A percentile compares a stretch with the other conserved stretches of the same genome.
Evolutionary conservation across 2,329 filamentous ascomycete genomes (phyloP).

Genomic region (Exophiala mesophila): DNA sequence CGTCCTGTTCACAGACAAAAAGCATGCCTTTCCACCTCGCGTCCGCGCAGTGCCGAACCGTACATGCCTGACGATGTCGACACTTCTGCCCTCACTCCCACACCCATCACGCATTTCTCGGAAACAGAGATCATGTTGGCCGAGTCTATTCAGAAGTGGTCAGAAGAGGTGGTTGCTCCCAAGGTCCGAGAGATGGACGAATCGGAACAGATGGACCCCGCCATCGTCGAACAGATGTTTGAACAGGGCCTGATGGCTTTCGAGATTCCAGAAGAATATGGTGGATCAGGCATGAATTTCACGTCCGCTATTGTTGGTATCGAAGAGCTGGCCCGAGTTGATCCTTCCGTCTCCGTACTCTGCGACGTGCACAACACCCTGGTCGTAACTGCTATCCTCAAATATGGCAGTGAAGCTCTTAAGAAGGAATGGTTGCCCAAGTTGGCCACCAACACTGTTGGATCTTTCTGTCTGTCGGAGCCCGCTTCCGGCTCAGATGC

Average conservation of each 20-base stretch:
- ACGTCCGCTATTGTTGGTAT: constrained; percentile 93
- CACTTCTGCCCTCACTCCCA: constrained; percentile 75
- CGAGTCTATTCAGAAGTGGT: constrained; percentile 86
- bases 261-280: constrained; percentile 95
- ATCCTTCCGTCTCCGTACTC: constrained; percentile 91
- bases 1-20: constrained; percentile 7
- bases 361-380: constrained; percentile 98
- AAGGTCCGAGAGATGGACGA: constrained; percentile 98
- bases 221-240: constrained; percentile 85
- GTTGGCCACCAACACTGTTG: constrained; percentile 82
- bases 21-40: constrained; percentile 35
- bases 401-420: constrained; percentile 69
- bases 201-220: constrained; percentile 85
- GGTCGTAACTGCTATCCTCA: constrained; percentile 87
- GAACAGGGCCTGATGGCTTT: constrained; percentile 97
- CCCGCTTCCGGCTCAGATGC: constrained; percentile 91
- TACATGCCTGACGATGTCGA: constrained; percentile 42
- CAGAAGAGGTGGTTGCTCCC: constrained; percentile 79
- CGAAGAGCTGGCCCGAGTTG: constrained; percentile 89
- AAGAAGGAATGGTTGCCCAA: constrained; percentile 87
- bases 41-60: constrained; percentile 31
- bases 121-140: constrained; percentile 87
- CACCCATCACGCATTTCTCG: constrained; percentile 86
- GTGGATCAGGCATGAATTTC: constrained; percentile 98
- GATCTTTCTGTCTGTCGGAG: constrained; percentile 89